Base-by-base conservation (phyloP, 257 asterid species). In the Nicotiana tabacum region DNA sequence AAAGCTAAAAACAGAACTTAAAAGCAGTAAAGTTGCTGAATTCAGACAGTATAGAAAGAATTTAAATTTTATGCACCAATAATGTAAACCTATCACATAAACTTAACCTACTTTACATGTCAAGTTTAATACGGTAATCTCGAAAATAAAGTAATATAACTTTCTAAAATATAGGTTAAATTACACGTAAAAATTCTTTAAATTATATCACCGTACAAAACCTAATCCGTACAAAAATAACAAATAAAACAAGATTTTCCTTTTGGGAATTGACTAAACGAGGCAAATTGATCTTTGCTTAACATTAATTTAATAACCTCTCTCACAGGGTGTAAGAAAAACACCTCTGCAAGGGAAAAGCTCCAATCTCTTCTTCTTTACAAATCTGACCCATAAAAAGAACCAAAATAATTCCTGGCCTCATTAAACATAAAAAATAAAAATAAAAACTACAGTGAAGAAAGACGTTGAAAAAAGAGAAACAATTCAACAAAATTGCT, bases 291-390 rank as follows among this genome's bases (percentile, higher is more conserved):
- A 15, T 53, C 6, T 53, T 53, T 53, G 58, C 6, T 53, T 53
- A 53, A 53, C 18, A 53, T 53, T 53, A 39, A 39, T 39, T 51
- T 24, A 43, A 43, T 43, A 43, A 58, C 27, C n/a, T 74, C 82
- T 81, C 78, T 74, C 84, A 35, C 65, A 74, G 84, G 78, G 82
- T 51, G 87, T 69, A 48, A 6, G 21, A 24, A 24, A 79, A 80
- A 84, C 88, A 66, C 89, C 91, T 24, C 88, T 53, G 83, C 62
- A 81, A 81, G 85, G 88, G 83, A 86, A 84, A 86, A 51, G 5
- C 27, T 67, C 53, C 78, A 67, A 24, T 46, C 62, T 9, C 53
- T 9, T 15, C 9, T 35, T 48, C 80, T 67, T 74, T 58, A 58
- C 64, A 58, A 83, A 29, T 65, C 85, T 77, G 83, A 83, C 87